phyloP scores from a whole-genome alignment of 2,329 filamentous ascomycete genomes.

The Fonsecaea multimorphosa region DNA sequence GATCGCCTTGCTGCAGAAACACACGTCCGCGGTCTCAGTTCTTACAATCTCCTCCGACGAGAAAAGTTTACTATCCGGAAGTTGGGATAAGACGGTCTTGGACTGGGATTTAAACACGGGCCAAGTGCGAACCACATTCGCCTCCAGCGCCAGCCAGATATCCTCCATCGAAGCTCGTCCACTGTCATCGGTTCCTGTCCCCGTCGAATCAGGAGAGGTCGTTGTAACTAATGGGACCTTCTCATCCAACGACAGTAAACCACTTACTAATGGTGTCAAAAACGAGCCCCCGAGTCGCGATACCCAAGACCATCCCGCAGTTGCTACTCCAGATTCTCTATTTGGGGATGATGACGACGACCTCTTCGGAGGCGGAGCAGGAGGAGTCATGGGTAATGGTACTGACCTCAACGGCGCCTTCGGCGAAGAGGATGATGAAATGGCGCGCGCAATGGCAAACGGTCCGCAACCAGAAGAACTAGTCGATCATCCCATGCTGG shows the following conservation, averaged over 20 bases:
- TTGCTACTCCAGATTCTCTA: conserved; percentile 76
- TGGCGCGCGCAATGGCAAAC: conserved; percentile 74
- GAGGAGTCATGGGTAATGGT: conserved; percentile 53
- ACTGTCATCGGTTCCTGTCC: conserved; percentile 74
- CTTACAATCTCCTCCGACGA: conserved; percentile 83
- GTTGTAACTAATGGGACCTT: conserved; percentile 69
- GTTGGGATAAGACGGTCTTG: conserved; percentile 93
- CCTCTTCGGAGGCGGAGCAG: conserved; percentile 83
- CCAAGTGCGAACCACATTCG: conserved; percentile 74
- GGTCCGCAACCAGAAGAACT: conserved; percentile 61
- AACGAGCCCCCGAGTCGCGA: conserved; percentile 44
- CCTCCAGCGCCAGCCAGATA: conserved; percentile 80
- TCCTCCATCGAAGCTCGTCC: conserved; percentile 87
- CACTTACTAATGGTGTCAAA: conserved; percentile 61
- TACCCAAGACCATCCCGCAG: conserved; percentile 60
- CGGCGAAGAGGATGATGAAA: conserved; percentile 84
- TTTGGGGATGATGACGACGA: conserved; percentile 83
- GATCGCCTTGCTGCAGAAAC: conserved; percentile 78
- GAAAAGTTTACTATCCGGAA: conserved; percentile 83
- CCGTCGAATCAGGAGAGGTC: conserved; percentile 69
- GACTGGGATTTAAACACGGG: conserved; percentile 97
- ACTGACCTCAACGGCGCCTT: conserved; percentile 66
- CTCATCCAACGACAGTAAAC: conserved; percentile 73
- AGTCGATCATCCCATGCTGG: conserved; percentile 31
- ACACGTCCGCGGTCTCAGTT: conserved; percentile 91